These are phyloP conservation scores for Incumbomyces lentus DNA, from an alignment of 2,329 filamentous ascomycete species.

Conservation along the genomic window DNA sequence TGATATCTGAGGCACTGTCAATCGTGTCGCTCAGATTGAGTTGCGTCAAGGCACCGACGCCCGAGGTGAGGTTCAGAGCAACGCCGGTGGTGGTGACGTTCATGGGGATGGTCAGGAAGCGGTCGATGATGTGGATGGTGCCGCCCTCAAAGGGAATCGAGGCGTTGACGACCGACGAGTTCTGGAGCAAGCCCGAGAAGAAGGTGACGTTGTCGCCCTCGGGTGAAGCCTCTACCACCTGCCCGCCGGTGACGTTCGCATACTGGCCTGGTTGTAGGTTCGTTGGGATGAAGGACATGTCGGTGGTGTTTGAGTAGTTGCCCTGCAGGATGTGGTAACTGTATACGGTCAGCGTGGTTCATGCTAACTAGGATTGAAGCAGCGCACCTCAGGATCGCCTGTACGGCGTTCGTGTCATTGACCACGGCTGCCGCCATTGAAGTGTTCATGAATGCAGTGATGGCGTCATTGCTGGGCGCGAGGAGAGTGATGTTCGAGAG, in stretches of 20 bases:
- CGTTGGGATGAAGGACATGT: slow-evolving; percentile 37
- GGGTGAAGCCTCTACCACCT: slow-evolving; percentile 40
- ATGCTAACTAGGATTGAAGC: neutral
- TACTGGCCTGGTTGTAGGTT: slow-evolving; percentile 42
- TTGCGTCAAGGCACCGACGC: slow-evolving; percentile 37
- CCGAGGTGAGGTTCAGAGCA: slow-evolving; percentile 36
- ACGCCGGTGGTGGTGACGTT: slow-evolving; percentile 34
- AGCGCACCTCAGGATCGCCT: slow-evolving; percentile 35
- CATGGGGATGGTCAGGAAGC: slow-evolving; percentile 37
- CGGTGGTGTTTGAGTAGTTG: slow-evolving; percentile 26
- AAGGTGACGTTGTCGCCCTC: slow-evolving; percentile 37
- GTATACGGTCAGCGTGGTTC: neutral
- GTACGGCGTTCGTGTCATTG: slow-evolving; percentile 19
- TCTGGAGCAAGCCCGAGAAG: slow-evolving; percentile 42
- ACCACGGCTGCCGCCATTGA: slow-evolving; percentile 22
- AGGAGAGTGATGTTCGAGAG: slow-evolving; percentile 47
- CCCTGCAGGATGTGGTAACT: slow-evolving; percentile 51
- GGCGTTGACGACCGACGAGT: slow-evolving; percentile 38
- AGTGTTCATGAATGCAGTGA: slow-evolving; percentile 30
- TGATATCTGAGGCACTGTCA: slow-evolving; percentile 38
- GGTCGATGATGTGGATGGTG: slow-evolving; percentile 44
- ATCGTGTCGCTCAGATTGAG: slow-evolving; percentile 23
- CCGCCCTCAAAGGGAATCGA: slow-evolving; percentile 37
- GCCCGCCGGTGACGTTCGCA: slow-evolving; percentile 50
- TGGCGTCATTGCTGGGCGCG: slow-evolving; percentile 46